Conservation (phyloP, 2,329 filamentous ascomycete genomes). For the Trichoderma citrinoviride region DNA sequence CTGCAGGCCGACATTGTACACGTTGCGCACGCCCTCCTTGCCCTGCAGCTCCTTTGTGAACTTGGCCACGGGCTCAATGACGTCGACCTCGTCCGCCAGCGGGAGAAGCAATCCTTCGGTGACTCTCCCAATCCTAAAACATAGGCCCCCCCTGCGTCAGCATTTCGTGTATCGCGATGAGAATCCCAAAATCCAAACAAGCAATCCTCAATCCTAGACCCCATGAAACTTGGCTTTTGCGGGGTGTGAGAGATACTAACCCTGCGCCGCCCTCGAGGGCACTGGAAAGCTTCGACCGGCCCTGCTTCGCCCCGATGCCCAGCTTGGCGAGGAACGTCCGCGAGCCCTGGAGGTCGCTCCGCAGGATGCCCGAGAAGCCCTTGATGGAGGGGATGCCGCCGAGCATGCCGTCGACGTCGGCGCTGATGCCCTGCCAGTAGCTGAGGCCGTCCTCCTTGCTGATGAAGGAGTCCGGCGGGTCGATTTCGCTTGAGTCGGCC, state of each 20-base stretch:
- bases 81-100: constrained; percentile 69
- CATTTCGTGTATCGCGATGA: not conserved
- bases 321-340: constrained; percentile 68
- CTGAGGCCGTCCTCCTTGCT: constrained; percentile 35
- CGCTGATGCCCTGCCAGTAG: constrained; percentile 46
- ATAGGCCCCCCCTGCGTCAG: not conserved
- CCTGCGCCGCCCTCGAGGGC: constrained; percentile 42
- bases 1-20: constrained; percentile 74
- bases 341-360: constrained; percentile 65
- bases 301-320: constrained; percentile 41
- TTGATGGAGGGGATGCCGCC: constrained; percentile 53
- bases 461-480: constrained; percentile 26
- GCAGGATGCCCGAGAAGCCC: constrained; percentile 23
- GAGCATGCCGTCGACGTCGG: constrained; percentile 66
- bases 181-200: not conserved
- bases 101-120: constrained; percentile 73
- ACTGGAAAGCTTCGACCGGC: constrained; percentile 31
- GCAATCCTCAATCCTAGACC: not conserved
- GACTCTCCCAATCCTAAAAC: constrained; percentile 71
- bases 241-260: constrained; percentile 28
- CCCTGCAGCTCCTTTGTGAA: constrained; percentile 66
- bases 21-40: constrained; percentile 56
- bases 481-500: no score
- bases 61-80: constrained; percentile 80
- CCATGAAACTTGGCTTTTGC: no score